These are phyloP conservation scores for Euphorbia corollata DNA, from an alignment of 441 rosid genomes.

Conservation along the genomic window DNA sequence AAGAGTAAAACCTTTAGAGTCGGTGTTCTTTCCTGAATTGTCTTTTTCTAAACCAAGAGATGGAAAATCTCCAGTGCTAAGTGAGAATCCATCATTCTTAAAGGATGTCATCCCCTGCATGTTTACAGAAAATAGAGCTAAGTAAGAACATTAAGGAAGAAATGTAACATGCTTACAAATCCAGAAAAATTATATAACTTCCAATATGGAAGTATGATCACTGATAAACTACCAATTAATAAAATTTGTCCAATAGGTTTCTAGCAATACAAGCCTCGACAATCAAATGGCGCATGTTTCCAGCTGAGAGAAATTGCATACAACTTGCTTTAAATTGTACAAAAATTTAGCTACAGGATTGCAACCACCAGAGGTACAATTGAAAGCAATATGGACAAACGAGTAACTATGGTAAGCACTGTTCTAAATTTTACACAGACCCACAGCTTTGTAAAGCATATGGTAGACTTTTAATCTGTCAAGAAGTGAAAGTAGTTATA, in stretches of 20 bases:
- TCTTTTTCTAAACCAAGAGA: conserved; percentile 82
- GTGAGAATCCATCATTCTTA: conserved; percentile 71
- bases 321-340: conserved; percentile 15
- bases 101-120: conserved; percentile 56
- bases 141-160: conserved; percentile 15
- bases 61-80: conserved; percentile 92
- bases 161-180: conserved; percentile 5
- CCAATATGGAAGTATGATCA: background rate
- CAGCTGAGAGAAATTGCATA: conserved; percentile 47
- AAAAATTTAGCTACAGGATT: no score
- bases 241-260: conserved; percentile 54
- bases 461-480: background rate
- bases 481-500: background rate
- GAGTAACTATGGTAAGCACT: no score
- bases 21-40: conserved; percentile 40
- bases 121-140: conserved; percentile 16
- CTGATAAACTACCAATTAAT: background rate
- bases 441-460: conserved; percentile 5
- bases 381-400: conserved; percentile 79
- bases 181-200: background rate
- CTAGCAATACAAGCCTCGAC: conserved; percentile 97
- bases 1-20: conserved; percentile 52
- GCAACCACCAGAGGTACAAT: conserved; percentile 73
- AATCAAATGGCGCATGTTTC: conserved; percentile 92
- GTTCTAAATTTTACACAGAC: background rate